Conservation (phyloP, 768 basidiomycete genomes). For the Harrya chromipes region DNA sequence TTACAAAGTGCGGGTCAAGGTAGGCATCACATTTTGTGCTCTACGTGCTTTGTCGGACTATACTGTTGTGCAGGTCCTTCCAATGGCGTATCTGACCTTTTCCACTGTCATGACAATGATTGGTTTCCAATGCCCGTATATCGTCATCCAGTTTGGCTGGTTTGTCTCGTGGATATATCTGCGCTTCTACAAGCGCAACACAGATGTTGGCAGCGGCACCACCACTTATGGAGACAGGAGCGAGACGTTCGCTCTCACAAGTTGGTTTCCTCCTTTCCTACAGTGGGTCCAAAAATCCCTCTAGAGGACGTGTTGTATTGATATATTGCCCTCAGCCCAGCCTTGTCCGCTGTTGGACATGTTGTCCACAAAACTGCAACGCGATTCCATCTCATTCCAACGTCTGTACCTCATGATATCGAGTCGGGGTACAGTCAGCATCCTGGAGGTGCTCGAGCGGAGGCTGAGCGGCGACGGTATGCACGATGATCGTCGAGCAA, state of each 20-base stretch:
- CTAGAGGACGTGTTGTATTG: neutral
- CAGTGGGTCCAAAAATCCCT: conserved; percentile 57
- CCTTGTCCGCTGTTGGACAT: conserved; percentile 65
- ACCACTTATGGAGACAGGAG: conserved; percentile 89
- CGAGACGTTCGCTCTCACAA: conserved; percentile 92
- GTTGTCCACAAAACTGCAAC: conserved; percentile 63
- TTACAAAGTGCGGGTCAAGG: conserved; percentile 87
- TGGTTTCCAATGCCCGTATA: conserved; percentile 87
- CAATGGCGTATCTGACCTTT: conserved; percentile 91
- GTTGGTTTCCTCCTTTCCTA: conserved; percentile 95
- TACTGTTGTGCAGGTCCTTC: conserved; percentile 59
- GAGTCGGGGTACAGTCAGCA: conserved; percentile 75
- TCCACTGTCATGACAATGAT: conserved; percentile 82
- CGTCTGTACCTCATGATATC: conserved; percentile 51
- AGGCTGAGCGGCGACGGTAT: conserved; percentile 93
- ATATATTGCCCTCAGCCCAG: conserved; percentile 48
- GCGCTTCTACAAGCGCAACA: conserved; percentile 92
- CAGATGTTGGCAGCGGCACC: conserved; percentile 58
- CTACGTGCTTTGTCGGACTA: neutral
- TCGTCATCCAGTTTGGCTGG: conserved; percentile 99
- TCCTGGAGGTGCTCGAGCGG: conserved; percentile 88
- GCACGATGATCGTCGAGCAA: conserved; percentile 17
- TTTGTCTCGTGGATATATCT: conserved; percentile 94
- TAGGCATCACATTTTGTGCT: conserved; percentile 27
- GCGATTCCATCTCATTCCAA: conserved; percentile 73